These are phyloP conservation scores for Ganoderma sp. DNA, from an alignment of 1,284 basidiomycete species.

Conservation along the genomic window DNA sequence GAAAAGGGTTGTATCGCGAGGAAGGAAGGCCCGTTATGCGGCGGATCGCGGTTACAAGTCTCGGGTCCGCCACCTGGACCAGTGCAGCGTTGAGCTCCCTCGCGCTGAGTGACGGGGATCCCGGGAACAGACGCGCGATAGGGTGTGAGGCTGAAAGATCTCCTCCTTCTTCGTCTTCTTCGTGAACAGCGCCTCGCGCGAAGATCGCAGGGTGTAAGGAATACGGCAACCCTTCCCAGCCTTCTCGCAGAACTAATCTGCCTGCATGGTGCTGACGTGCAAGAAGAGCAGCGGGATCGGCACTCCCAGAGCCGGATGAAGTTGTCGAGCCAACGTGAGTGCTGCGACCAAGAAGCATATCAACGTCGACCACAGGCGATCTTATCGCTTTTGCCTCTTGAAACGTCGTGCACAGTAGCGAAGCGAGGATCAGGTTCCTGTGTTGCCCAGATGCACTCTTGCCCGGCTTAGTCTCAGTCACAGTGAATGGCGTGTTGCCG, in stretches of 20 bases:
- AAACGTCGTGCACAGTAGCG: constrained; percentile 28
- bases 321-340: not conserved
- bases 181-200: constrained; percentile 3
- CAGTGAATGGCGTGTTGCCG: constrained; percentile 7
- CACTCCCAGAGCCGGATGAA: not conserved
- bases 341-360: constrained; percentile 21
- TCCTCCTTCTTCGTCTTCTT: not conserved
- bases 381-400: constrained; percentile 23
- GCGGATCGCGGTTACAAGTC: constrained; percentile 33
- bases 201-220: constrained; percentile 25
- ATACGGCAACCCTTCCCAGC: constrained; percentile 20
- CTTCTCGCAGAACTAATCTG: constrained; percentile 10
- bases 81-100: constrained; percentile 21
- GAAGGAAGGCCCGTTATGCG: constrained; percentile 25
- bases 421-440: constrained; percentile 12
- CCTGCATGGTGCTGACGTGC: not conserved
- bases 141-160: constrained; percentile 9
- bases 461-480: not conserved
- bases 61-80: constrained; percentile 35
- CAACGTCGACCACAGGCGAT: constrained; percentile 37
- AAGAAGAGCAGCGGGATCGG: not conserved
- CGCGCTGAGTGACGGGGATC: not conserved
- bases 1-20: not conserved
- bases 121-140: constrained; percentile 7
- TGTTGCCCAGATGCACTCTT: constrained; percentile 9